Conservation (phyloP, 331 rosid species). For the Cydonia oblonga region DNA sequence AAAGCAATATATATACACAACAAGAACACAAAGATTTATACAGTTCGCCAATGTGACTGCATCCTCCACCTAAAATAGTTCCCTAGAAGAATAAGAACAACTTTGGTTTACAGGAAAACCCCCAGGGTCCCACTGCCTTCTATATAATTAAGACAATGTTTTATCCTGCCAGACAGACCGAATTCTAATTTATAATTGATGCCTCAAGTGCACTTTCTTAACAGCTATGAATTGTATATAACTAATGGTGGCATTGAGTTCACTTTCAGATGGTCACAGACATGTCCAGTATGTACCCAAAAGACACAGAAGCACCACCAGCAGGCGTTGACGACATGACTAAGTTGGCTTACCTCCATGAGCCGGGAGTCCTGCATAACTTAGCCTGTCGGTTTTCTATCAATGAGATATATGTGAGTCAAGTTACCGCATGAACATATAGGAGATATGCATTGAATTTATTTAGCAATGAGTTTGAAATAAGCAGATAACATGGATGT, state of each 20-base stretch:
- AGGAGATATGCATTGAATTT: background rate
- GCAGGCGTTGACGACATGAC: conserved; percentile 94
- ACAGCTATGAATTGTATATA: background rate
- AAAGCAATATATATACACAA: too few relatives aligned
- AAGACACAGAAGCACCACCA: conserved; percentile 86
- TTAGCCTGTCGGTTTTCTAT: conserved; percentile 56
- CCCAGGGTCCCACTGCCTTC: background rate
- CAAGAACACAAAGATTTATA: too few relatives aligned
- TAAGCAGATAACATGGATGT: background rate
- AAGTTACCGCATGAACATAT: background rate
- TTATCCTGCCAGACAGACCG: background rate
- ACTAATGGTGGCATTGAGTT: conserved; percentile 13
- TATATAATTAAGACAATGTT: too few relatives aligned
- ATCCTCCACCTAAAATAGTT: background rate
- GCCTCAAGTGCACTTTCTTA: background rate
- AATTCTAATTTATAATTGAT: background rate
- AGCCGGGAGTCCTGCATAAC: conserved; percentile 71
- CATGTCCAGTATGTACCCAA: conserved; percentile 64
- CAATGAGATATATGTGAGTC: conserved; percentile 78
- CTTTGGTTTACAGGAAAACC: background rate
- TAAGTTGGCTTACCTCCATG: conserved; percentile 73
- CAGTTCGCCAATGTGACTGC: background rate
- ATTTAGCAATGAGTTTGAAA: background rate
- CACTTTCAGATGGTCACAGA: conserved; percentile 55
- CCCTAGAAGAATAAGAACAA: background rate